phyloP scores from a whole-genome alignment of 441 rosid species.

The Isatis lusitanica region DNA sequence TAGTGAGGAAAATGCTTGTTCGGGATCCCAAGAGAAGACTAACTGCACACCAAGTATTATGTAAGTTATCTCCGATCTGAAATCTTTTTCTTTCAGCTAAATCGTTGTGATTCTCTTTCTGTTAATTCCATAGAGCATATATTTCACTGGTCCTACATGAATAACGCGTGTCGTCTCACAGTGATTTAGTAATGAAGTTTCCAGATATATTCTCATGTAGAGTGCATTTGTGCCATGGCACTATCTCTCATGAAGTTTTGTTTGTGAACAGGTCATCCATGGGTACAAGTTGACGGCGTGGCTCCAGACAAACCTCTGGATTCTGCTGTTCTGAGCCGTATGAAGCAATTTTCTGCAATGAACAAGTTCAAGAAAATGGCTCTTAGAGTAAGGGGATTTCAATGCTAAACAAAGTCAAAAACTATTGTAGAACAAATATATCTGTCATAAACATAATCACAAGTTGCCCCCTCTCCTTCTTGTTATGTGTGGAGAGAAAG shows the following conservation, averaged over 20 bases:
- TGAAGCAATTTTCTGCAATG: constrained; percentile 97
- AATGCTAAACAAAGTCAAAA: neutral
- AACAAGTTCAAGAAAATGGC: constrained; percentile 96
- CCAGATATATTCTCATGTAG: neutral
- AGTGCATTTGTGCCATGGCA: neutral
- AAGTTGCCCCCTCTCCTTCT: neutral
- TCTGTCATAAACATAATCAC: neutral
- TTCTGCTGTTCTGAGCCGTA: constrained; percentile 84
- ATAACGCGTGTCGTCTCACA: neutral
- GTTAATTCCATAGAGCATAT: neutral
- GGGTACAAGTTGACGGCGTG: constrained; percentile 85
- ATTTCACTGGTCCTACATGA: constrained; percentile 11
- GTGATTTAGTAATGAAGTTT: neutral
- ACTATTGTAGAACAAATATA: neutral
- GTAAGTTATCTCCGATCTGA: constrained; percentile 46
- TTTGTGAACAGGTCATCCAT: constrained; percentile 73
- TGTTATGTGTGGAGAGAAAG: neutral
- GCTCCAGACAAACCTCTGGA: constrained; percentile 97
- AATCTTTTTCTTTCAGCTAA: neutral
- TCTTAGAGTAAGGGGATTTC: constrained; percentile 52
- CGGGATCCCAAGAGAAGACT: constrained; percentile 77
- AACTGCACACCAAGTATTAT: constrained; percentile 84
- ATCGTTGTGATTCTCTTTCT: neutral
- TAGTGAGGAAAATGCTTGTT: constrained; percentile 81
- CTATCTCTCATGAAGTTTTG: constrained; percentile 5